These are phyloP conservation scores for Suillus discolor DNA, from an alignment of 768 basidiomycete species.

Conservation along the genomic window DNA sequence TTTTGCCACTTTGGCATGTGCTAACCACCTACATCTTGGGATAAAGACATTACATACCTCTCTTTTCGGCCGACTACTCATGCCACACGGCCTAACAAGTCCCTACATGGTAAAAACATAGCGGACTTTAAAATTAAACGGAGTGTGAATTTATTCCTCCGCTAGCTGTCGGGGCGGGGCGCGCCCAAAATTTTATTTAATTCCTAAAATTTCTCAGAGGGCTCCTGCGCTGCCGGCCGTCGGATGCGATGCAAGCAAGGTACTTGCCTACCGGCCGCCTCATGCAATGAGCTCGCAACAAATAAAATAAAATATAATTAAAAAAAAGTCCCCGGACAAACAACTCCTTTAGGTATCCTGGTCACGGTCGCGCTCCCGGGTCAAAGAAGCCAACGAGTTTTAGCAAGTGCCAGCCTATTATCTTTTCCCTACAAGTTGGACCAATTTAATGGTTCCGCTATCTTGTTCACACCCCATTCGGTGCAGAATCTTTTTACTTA, in stretches of 20 bases:
- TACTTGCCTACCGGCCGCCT: slow-evolving; percentile 7
- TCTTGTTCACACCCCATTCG: slow-evolving; percentile 8
- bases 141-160: background rate
- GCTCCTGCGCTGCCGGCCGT: background rate
- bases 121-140: background rate
- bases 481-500: too few species aligned
- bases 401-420: slow-evolving; percentile 3
- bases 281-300: slow-evolving; percentile 4
- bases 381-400: slow-evolving; percentile 4
- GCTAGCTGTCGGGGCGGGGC: background rate
- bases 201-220: background rate
- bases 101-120: background rate
- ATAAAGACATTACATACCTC: slow-evolving; percentile 1
- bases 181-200: slow-evolving; percentile 1
- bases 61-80: background rate
- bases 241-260: background rate
- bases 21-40: background rate
- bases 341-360: background rate
- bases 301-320: slow-evolving; percentile 1
- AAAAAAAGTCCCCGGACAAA: background rate
- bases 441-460: slow-evolving; percentile 3
- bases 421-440: slow-evolving; percentile 1
- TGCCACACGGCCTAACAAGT: slow-evolving; percentile 3
- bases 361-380: background rate
- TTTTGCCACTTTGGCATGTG: slow-evolving; percentile 7